Conservation (phyloP, 768 basidiomycete genomes). For the Trametes cubensis region DNA sequence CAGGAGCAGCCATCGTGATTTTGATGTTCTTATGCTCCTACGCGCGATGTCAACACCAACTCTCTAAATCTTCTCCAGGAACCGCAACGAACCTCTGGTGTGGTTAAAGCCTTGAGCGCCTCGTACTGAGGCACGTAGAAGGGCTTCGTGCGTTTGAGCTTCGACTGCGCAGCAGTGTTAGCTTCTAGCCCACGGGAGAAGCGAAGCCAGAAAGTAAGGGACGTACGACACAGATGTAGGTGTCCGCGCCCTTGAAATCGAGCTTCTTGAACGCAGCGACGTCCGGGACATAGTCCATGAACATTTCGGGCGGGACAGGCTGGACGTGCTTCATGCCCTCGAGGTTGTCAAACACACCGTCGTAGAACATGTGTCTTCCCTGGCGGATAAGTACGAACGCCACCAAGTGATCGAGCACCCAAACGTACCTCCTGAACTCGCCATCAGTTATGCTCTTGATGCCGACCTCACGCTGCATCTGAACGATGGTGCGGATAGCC, state of each 20-base stretch:
- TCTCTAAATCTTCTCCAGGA: neutral
- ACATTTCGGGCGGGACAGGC: constrained; percentile 30
- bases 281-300: constrained; percentile 40
- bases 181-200: neutral
- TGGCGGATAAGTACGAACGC: neutral
- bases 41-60: neutral
- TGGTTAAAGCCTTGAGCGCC: constrained; percentile 57
- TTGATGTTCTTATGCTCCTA: constrained; percentile 71
- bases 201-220: neutral
- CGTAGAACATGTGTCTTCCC: constrained; percentile 56
- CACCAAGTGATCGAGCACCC: no score
- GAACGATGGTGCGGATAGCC: constrained; percentile 53
- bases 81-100: constrained; percentile 47
- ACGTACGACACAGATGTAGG: constrained; percentile 35
- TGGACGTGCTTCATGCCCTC: constrained; percentile 59
- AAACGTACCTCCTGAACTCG: constrained; percentile 44
- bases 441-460: constrained; percentile 67
- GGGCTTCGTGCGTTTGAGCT: constrained; percentile 61
- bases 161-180: constrained; percentile 44
- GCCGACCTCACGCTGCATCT: constrained; percentile 56
- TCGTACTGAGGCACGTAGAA: constrained; percentile 69
- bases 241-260: constrained; percentile 37
- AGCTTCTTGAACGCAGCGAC: constrained; percentile 36
- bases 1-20: constrained; percentile 70
- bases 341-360: constrained; percentile 68